Conservation (phyloP, 1,284 basidiomycete genomes). For the Rhizoctonia solani region DNA sequence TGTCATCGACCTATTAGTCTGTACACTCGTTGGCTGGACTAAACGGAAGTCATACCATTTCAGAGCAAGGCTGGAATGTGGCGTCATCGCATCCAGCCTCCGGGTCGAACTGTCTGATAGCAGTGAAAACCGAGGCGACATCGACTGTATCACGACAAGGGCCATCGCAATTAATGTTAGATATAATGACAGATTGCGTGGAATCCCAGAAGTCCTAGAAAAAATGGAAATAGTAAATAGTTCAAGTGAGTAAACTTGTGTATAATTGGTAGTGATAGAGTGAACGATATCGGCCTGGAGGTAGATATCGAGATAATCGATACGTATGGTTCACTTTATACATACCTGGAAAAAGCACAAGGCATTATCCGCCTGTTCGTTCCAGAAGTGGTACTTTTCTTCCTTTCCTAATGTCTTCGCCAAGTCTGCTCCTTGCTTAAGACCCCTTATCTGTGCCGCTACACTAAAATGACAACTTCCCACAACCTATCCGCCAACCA, state of each 20-base stretch:
- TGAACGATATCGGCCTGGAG: no score
- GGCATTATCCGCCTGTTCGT: conserved; percentile 29
- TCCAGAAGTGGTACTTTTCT: conserved; percentile 6
- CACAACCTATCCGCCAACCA: background rate
- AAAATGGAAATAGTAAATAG: background rate
- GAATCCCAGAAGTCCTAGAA: conserved; percentile 22
- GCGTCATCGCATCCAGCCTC: conserved; percentile 34
- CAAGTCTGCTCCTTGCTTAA: conserved; percentile 33
- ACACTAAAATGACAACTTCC: conserved; percentile 38
- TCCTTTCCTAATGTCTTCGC: background rate
- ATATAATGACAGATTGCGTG: conserved; percentile 7
- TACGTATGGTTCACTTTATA: no score
- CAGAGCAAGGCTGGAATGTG: conserved; percentile 41
- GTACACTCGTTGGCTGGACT: background rate
- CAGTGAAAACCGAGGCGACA: conserved; percentile 37
- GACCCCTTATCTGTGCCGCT: conserved; percentile 32
- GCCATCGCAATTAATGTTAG: conserved; percentile 37
- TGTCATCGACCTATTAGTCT: background rate
- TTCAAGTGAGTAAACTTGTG: background rate
- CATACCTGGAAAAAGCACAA: conserved; percentile 37
- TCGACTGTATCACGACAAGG: conserved; percentile 34
- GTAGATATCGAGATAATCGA: no score
- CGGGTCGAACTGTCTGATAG: conserved; percentile 38
- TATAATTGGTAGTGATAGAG: background rate
- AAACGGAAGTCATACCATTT: background rate